phyloP scores from a whole-genome alignment of 2,329 filamentous ascomycete species.

The Hymenoscyphus fraxineus region DNA sequence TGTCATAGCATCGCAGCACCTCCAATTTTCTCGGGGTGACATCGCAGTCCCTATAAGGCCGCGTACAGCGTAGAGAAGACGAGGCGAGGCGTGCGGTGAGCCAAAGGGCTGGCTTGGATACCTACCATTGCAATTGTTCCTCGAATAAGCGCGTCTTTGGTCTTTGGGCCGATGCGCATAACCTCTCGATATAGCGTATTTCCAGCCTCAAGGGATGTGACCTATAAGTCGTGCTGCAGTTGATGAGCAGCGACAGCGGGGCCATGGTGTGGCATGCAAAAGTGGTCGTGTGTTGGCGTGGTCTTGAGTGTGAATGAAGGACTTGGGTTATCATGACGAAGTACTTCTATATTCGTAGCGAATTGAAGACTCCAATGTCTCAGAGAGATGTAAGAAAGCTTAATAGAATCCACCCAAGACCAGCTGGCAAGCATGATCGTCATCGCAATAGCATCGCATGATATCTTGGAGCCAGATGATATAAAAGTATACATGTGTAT shows the following conservation, averaged over 20 bases:
- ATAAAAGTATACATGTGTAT: too few species aligned
- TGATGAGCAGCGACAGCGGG: neutral
- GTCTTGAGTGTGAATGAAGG: too few species aligned
- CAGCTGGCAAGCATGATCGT: neutral
- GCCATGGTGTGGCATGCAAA: neutral
- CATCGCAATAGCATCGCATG: neutral
- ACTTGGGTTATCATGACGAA: too few species aligned
- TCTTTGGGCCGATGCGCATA: neutral
- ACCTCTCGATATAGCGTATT: neutral
- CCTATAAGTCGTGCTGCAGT: neutral
- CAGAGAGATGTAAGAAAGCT: neutral
- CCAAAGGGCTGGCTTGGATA: neutral
- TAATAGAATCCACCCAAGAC: neutral
- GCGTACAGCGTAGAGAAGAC: neutral
- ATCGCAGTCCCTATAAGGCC: neutral
- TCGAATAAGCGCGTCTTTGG: neutral
- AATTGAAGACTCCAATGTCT: neutral
- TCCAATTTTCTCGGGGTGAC: neutral
- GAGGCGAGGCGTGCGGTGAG: neutral
- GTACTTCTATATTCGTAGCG: too few species aligned
- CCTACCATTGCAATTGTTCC: neutral
- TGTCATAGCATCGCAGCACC: neutral
- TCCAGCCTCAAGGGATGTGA: neutral
- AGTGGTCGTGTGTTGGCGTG: neutral
- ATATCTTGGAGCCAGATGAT: too few species aligned